phyloP scores from a whole-genome alignment of 176 grass and related monocot genomes.

The Phoenix roebelenii region DNA sequence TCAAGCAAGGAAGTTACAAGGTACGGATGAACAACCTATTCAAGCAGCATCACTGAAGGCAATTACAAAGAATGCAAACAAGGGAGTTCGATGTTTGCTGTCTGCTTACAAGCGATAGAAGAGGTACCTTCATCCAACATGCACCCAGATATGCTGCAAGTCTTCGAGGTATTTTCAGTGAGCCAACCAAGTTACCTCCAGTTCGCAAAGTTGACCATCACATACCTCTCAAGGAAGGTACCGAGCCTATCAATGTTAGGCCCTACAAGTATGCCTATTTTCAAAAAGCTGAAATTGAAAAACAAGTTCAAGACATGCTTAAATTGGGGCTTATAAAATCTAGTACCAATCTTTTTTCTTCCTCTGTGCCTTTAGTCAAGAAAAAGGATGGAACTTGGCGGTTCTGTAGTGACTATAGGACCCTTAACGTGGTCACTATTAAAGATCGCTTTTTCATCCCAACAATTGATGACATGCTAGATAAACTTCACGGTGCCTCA shows the following conservation, averaged over 20 bases:
- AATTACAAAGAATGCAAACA: too few species aligned
- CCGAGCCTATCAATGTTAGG: neutral
- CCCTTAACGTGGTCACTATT: neutral
- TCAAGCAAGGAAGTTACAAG: too few species aligned
- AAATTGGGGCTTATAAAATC: neutral
- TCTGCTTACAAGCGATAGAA: too few species aligned
- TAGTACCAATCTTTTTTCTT: neutral
- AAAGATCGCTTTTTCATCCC: slow-evolving; percentile 9
- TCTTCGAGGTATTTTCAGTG: neutral
- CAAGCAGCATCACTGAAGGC: too few species aligned
- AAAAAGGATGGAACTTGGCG: slow-evolving; percentile 8
- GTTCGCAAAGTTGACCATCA: neutral
- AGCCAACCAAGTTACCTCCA: neutral
- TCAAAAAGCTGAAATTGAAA: neutral
- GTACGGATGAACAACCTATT: too few species aligned
- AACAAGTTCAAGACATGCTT: neutral
- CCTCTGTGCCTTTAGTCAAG: neutral
- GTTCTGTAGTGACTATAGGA: neutral
- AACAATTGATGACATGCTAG: slow-evolving; percentile 3
- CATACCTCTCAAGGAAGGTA: neutral
- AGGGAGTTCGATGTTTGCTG: too few species aligned
- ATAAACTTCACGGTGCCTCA: neutral
- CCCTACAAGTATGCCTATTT: neutral
- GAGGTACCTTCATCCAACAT: too few species aligned
- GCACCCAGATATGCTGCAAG: too few species aligned